These are phyloP conservation scores for Chlorella sorokiniana DNA, from an alignment of 139 green algal species.

Conservation along the genomic window DNA sequence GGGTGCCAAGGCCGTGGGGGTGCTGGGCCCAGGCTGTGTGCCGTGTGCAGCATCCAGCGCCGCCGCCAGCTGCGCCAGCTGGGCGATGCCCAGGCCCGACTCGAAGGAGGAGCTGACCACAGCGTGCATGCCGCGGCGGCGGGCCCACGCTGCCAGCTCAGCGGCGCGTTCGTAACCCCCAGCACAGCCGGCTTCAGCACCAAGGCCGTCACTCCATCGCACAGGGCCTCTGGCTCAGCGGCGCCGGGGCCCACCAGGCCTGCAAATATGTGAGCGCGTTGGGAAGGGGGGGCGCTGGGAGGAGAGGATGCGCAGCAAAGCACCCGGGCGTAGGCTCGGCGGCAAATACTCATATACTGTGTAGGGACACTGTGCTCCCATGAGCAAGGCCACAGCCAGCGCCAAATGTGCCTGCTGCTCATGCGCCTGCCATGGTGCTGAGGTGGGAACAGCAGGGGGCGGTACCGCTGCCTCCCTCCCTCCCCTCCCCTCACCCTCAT, in stretches of 20 bases:
- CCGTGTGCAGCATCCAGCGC: conserved; percentile 43
- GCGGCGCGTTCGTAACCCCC: conserved; percentile 69
- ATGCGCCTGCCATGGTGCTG: too few relatives aligned
- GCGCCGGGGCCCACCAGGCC: conserved; percentile 25
- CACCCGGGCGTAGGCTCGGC: background rate
- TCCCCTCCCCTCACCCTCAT: conserved; percentile 55
- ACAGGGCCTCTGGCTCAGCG: background rate
- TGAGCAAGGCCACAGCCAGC: too few relatives aligned
- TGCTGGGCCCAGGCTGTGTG: too few relatives aligned
- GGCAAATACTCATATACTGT: background rate
- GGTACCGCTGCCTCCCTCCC: background rate
- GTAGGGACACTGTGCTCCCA: too few relatives aligned
- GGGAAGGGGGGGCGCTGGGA: background rate
- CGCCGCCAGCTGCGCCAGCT: conserved; percentile 66
- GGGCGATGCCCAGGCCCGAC: conserved; percentile 62
- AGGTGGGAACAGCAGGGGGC: background rate
- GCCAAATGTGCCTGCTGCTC: too few relatives aligned
- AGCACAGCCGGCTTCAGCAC: conserved; percentile 84
- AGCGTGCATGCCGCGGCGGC: conserved; percentile 44
- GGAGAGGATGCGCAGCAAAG: background rate
- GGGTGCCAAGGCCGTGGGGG: conserved; percentile 78
- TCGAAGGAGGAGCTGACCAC: conserved; percentile 88
- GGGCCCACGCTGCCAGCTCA: conserved; percentile 47
- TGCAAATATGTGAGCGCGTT: background rate
- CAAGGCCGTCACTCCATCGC: conserved; percentile 55